Evolutionary conservation across 169 alveolate genomes (phyloP).

Genomic region (Plasmodium relictum): DNA sequence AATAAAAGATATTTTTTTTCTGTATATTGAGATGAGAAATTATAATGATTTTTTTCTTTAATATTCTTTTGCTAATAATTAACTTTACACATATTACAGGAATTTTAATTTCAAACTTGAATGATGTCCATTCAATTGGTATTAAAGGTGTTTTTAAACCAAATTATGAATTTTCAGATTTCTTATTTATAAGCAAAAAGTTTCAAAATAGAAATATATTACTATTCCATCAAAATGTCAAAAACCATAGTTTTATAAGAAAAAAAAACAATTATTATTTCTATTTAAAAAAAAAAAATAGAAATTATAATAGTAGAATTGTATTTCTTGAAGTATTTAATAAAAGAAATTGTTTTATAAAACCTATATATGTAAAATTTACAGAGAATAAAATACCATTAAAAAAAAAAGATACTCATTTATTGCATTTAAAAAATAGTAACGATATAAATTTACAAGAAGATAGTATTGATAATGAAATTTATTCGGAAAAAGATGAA

Average conservation of each 20-base stretch:
- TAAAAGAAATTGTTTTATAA: slow-evolving; percentile 37
- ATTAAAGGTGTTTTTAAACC: background rate
- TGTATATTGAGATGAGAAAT: slow-evolving; percentile 1
- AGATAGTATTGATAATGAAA: background rate
- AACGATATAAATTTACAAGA: background rate
- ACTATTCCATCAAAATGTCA: background rate
- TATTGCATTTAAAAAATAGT: background rate
- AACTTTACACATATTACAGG: slow-evolving; percentile 4
- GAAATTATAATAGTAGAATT: background rate
- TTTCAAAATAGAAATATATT: background rate
- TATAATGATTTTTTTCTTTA: slow-evolving; percentile 31
- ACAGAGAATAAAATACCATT: background rate
- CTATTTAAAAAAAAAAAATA: background rate
- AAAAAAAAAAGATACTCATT: background rate
- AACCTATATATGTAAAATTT: slow-evolving; percentile 17
- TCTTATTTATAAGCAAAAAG: background rate
- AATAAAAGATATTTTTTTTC: background rate
- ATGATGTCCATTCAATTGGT: slow-evolving; percentile 15
- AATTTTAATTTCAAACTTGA: background rate
- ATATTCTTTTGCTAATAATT: background rate
- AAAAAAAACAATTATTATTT: background rate
- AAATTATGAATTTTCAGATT: background rate
- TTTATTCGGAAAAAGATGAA: background rate
- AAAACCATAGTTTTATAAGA: background rate
- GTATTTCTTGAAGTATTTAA: slow-evolving; percentile 23